Percentiles rank a stretch among this genome's conserved stretches.
phyloP scores from a whole-genome alignment of 2,329 filamentous ascomycete species.

The Rutstroemia sp. region DNA sequence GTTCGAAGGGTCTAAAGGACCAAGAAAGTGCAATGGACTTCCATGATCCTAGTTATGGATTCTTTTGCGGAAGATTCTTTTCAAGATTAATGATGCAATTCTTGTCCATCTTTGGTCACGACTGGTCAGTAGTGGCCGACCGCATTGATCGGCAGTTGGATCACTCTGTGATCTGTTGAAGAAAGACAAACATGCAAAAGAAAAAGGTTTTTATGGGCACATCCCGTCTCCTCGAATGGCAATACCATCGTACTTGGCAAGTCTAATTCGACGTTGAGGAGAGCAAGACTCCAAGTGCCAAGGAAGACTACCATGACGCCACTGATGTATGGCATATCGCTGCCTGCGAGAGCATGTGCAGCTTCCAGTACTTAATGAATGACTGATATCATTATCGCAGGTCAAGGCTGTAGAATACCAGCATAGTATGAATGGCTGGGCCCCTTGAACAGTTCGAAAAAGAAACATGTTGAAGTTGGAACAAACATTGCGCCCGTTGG shows the following conservation, averaged over 20 bases:
- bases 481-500: background rate
- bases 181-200: background rate
- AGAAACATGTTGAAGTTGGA: background rate
- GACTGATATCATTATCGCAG: background rate
- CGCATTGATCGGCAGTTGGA: background rate
- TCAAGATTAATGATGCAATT: background rate
- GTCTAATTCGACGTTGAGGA: too few relatives aligned
- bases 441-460: background rate
- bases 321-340: background rate
- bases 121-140: background rate
- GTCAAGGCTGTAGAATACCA: background rate
- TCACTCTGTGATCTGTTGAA: background rate
- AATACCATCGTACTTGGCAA: background rate
- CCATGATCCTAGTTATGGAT: constrained; percentile 3
- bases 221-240: background rate
- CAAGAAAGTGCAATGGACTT: background rate
- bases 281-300: too few relatives aligned
- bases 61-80: background rate
- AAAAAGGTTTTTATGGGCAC: background rate
- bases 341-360: background rate
- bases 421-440: background rate
- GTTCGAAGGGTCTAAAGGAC: background rate
- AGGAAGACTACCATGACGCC: background rate
- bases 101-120: background rate
- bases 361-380: background rate